phyloP scores from a whole-genome alignment of 768 basidiomycete species.

The Serendipita sp. region DNA sequence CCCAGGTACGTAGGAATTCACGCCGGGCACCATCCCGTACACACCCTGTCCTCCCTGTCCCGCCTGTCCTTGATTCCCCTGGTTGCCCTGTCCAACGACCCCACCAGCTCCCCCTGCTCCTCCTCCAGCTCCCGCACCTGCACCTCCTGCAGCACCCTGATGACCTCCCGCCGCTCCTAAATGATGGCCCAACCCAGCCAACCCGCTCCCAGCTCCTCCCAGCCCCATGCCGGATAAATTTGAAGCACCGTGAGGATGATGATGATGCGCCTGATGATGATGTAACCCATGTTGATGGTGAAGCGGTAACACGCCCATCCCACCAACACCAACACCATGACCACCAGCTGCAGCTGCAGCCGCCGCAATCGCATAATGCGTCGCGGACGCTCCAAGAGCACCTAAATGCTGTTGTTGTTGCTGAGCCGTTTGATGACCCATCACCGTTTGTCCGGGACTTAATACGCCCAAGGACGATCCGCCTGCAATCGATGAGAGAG shows the following conservation, averaged over 20 bases:
- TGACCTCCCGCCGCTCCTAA: background rate
- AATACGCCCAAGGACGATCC: background rate
- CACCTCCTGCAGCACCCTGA: background rate
- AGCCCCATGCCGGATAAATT: background rate
- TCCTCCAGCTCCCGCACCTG: background rate
- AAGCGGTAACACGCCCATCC: background rate
- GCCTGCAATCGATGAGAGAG: background rate
- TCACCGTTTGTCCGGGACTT: background rate
- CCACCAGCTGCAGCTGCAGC: slow-evolving; percentile 1
- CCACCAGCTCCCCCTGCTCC: background rate
- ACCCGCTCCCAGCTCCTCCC: background rate
- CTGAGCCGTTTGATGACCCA: background rate
- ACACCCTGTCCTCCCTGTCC: background rate
- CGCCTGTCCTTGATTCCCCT: background rate
- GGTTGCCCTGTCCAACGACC: background rate
- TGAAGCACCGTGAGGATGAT: background rate
- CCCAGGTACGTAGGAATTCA: background rate
- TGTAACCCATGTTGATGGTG: background rate
- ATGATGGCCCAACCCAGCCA: background rate
- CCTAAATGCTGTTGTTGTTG: background rate
- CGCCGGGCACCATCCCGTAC: background rate
- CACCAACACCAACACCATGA: background rate
- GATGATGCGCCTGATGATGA: background rate
- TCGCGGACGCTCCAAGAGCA: background rate
- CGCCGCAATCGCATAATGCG: background rate